Evolutionary conservation across 257 asterid species (phyloP).

Genomic region (Solanum ossicruentum): DNA sequence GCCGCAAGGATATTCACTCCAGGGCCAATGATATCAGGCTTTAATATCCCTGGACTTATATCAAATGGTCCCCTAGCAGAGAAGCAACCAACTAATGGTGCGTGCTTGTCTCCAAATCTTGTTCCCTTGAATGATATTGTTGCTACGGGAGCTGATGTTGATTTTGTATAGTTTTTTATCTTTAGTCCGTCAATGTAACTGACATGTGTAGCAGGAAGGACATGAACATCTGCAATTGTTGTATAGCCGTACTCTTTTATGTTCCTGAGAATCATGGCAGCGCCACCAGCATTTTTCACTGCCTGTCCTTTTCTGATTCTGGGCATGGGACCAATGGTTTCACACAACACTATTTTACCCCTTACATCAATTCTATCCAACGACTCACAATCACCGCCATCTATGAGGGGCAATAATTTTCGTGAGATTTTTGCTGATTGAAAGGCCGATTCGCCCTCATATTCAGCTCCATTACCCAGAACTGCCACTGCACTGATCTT

Average conservation of each 20-base stretch:
- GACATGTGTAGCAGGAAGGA: slow-evolving; percentile 13
- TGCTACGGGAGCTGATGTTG: slow-evolving; percentile 1
- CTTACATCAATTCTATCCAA: not conserved
- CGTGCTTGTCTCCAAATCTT: not conserved
- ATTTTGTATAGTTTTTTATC: slow-evolving; percentile 3
- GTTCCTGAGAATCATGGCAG: slow-evolving; percentile 17
- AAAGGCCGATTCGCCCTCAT: slow-evolving; percentile 11
- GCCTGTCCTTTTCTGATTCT: slow-evolving; percentile 1
- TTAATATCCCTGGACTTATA: slow-evolving; percentile 8
- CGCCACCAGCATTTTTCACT: slow-evolving; percentile 14
- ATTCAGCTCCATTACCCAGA: slow-evolving; percentile 2
- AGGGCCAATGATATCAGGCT: slow-evolving; percentile 17
- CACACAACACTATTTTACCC: slow-evolving; percentile 17
- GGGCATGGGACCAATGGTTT: not conserved
- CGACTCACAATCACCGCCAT: not conserved
- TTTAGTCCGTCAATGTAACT: slow-evolving; percentile 3
- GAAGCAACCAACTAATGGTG: slow-evolving; percentile 8
- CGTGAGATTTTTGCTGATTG: slow-evolving; percentile 1
- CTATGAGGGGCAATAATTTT: slow-evolving; percentile 1
- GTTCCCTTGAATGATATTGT: slow-evolving; percentile 16
- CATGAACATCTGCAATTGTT: slow-evolving; percentile 1
- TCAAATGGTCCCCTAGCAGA: slow-evolving; percentile 7
- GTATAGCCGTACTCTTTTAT: not conserved
- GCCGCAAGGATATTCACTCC: slow-evolving; percentile 17
- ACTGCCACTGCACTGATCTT: slow-evolving; percentile 1